These are phyloP conservation scores for Coemansia sp. DNA, from an alignment of 192 early-diverging fungal genomes.

Conservation along the genomic window DNA sequence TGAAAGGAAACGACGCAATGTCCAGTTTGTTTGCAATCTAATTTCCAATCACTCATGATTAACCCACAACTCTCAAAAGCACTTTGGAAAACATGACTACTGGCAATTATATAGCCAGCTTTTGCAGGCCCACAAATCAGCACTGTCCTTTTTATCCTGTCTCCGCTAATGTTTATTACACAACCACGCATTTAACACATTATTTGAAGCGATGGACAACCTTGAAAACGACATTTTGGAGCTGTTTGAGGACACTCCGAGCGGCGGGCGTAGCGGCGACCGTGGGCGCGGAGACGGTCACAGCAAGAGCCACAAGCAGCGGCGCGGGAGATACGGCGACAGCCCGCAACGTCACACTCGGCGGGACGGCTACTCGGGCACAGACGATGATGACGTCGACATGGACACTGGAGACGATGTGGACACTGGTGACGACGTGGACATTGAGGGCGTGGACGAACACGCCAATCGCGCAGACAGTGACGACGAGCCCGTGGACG, in stretches of 20 bases:
- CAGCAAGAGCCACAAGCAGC: conserved; percentile 19
- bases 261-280: conserved; percentile 18
- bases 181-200: no score
- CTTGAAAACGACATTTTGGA: conserved; percentile 52
- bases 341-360: conserved; percentile 24
- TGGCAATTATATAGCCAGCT: background rate
- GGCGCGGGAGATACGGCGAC: conserved; percentile 27
- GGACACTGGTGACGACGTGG: conserved; percentile 33
- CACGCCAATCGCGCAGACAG: conserved; percentile 46
- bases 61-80: background rate
- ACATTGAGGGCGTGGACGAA: conserved; percentile 50
- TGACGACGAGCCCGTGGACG: conserved; percentile 62
- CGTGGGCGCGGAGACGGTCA: conserved; percentile 28
- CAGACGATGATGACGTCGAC: conserved; percentile 31
- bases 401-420: conserved; percentile 13
- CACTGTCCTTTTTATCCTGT: no score
- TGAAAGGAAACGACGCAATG: background rate
- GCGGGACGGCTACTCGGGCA: conserved; percentile 31
- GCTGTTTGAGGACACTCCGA: conserved; percentile 40
- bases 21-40: background rate
- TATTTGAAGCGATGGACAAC: conserved; percentile 24
- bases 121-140: no score
- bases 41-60: background rate
- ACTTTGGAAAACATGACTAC: background rate
- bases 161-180: background rate